phyloP scores from a whole-genome alignment of 2,329 filamentous ascomycete genomes.

The Trichoderma lentiforme region DNA sequence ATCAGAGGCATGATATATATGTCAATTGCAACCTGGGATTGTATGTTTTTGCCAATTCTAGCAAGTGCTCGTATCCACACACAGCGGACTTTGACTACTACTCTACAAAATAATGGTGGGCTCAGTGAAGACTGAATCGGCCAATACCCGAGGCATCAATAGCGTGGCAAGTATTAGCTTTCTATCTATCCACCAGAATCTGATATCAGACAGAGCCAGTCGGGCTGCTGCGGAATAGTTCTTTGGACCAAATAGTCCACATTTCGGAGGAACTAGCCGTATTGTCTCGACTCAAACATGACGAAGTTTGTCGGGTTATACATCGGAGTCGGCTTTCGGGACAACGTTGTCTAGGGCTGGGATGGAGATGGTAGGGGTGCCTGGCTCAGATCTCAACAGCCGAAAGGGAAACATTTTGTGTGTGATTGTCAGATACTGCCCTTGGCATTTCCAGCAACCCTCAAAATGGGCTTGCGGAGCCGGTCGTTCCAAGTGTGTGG shows the following conservation, averaged over 20 bases:
- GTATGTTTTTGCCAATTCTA: background rate
- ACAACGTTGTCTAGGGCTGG: conserved; percentile 10
- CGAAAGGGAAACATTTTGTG: conserved; percentile 1
- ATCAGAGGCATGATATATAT: background rate
- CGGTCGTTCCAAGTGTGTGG: background rate
- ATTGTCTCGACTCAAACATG: background rate
- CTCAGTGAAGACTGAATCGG: background rate
- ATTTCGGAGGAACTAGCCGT: background rate
- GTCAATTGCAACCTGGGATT: background rate
- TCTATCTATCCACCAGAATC: conserved; percentile 1
- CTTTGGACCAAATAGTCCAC: background rate
- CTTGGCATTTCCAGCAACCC: background rate
- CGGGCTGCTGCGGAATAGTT: background rate
- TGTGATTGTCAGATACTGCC: background rate
- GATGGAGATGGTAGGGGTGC: conserved; percentile 6
- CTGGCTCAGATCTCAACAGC: conserved; percentile 14
- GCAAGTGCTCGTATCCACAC: conserved; percentile 1
- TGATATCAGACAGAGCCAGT: background rate
- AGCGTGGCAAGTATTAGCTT: background rate
- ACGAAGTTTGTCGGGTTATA: background rate
- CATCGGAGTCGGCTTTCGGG: conserved; percentile 16
- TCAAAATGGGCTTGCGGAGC: background rate
- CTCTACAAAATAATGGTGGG: background rate
- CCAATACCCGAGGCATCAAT: background rate
- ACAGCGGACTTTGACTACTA: background rate